Evolutionary conservation across 768 basidiomycete species (phyloP), one percentile per base, ranked within the genome.

Genomic region (Auriculariales sp.): DNA sequence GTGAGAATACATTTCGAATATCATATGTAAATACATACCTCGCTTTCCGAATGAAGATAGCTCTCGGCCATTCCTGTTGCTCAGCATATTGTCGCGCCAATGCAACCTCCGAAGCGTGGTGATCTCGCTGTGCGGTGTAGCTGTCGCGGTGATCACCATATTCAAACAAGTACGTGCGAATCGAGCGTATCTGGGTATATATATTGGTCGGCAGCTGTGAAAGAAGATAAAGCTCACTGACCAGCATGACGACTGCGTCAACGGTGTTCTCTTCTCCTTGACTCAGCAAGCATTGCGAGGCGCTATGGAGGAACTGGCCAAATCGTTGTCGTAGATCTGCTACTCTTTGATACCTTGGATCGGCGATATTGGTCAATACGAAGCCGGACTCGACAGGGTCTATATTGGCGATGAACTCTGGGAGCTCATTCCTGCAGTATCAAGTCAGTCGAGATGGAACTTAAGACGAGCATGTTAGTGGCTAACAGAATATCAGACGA

Each of bases 211-310:
- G 34, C 6, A 4, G 36, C 22, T 39, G 9, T 12, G 5, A 28
- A 30, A 24, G 44, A 10, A 42, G 14, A 3, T 28, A 34, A 24
- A 17, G 14, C 64, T 34, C 19, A 34, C 75, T 49, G 55, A 83
- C 84, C 50, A 87, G 67, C 60, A 78, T 74, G 55, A 82, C 75
- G 15, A 89, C 82, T 4, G 82, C 79, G 62, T 92, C 89, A 6
- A 92, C 77, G 2, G 80, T 82, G 55, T 82, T 84, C 62, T 85
- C 81, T 58, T 83, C 81, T 4, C 84, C 85, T 62, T 86, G 84
- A 52, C 76, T 71, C 30, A 73, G 73, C 55, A 89, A 62, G 15
- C 76, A 74, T 4, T 70, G 66, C 0, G 88, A 87, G 0, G 86
- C 84, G 24, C 69, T 62, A 55, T 87, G 83, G 27, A 94, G 65